A percentile compares a stretch with the other conserved stretches of the same genome.
Evolutionary conservation across 1,139 yeast genomes (phyloP).

Genomic region (Saccharomyces hybrid): DNA sequence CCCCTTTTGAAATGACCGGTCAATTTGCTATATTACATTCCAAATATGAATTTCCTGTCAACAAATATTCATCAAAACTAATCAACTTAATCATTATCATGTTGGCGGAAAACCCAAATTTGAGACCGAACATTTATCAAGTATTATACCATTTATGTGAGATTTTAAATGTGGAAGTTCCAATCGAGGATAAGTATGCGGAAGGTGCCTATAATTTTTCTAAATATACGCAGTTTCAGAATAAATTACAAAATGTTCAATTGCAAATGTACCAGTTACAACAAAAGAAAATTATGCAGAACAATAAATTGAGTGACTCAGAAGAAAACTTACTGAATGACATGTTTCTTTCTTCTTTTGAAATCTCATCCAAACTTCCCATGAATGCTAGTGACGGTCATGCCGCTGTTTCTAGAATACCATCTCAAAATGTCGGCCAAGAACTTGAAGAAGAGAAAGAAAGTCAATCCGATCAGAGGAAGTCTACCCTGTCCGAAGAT

Average conservation of each 20-base stretch:
- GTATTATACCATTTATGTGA: slow-evolving; percentile 61
- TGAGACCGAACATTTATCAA: slow-evolving; percentile 84
- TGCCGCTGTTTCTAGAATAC: not conserved
- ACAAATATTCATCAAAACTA: slow-evolving; percentile 49
- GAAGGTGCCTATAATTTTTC: slow-evolving; percentile 36
- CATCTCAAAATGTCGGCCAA: not conserved
- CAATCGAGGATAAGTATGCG: slow-evolving; percentile 39
- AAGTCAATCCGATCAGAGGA: slow-evolving; percentile 2
- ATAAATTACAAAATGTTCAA: slow-evolving; percentile 30
- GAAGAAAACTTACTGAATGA: slow-evolving; percentile 21
- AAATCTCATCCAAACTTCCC: slow-evolving; percentile 27
- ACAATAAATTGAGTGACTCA: slow-evolving; percentile 10
- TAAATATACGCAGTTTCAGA: slow-evolving; percentile 33
- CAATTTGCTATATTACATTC: slow-evolving; percentile 61
- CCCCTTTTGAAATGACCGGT: slow-evolving; percentile 85
- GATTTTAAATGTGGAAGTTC: slow-evolving; percentile 47
- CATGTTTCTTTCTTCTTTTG: slow-evolving; percentile 25
- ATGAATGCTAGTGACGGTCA: slow-evolving; percentile 9
- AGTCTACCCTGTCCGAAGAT: slow-evolving; percentile 9
- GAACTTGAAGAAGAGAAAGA: not conserved
- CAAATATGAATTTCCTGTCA: slow-evolving; percentile 48
- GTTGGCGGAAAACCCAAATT: slow-evolving; percentile 70
- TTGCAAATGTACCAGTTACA: slow-evolving; percentile 26
- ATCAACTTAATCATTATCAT: slow-evolving; percentile 71
- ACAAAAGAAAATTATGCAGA: slow-evolving; percentile 19